Evolutionary conservation across 1,284 basidiomycete species (phyloP).

Genomic region (Trichosporon sp.): DNA sequence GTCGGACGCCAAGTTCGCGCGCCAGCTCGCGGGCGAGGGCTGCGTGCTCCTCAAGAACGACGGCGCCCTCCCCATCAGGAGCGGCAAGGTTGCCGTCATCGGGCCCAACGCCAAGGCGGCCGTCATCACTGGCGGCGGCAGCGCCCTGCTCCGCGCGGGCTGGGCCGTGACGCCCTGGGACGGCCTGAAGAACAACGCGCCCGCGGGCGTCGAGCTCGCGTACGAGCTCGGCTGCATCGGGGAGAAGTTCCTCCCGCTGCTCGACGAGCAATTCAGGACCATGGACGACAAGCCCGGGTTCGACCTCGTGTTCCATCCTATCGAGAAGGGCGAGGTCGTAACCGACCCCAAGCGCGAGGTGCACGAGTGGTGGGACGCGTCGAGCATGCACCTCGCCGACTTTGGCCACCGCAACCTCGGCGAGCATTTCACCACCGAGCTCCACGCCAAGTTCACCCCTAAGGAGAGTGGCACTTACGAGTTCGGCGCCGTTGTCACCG

Average conservation of each 20-base stretch:
- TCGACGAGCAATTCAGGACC: slow-evolving; percentile 25
- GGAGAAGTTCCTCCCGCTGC: slow-evolving; percentile 25
- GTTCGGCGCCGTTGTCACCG: slow-evolving; percentile 31
- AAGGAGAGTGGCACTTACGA: slow-evolving; percentile 28
- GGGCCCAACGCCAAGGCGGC: slow-evolving; percentile 58
- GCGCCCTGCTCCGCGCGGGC: slow-evolving; percentile 53
- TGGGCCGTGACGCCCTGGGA: slow-evolving; percentile 56
- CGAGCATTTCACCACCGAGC: slow-evolving; percentile 23
- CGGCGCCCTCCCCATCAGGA: slow-evolving; percentile 24
- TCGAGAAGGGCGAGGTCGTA: slow-evolving; percentile 20
- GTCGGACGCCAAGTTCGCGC: slow-evolving; percentile 25
- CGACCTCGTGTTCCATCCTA: slow-evolving; percentile 24
- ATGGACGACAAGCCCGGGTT: slow-evolving; percentile 28
- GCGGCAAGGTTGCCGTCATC: slow-evolving; percentile 55
- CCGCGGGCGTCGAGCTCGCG: slow-evolving; percentile 36
- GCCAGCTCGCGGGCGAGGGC: slow-evolving; percentile 50
- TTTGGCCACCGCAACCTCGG: slow-evolving; percentile 22
- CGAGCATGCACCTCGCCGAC: slow-evolving; percentile 31
- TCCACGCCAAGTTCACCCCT: slow-evolving; percentile 25
- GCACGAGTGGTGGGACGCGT: slow-evolving; percentile 19
- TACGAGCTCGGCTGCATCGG: slow-evolving; percentile 51
- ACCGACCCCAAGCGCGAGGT: slow-evolving; percentile 7
- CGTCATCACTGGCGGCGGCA: slow-evolving; percentile 58
- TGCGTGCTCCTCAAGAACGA: slow-evolving; percentile 58
- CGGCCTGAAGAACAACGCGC: slow-evolving; percentile 53